phyloP scores from a whole-genome alignment of 2,329 filamentous ascomycete genomes.

The Claviceps citrina region DNA sequence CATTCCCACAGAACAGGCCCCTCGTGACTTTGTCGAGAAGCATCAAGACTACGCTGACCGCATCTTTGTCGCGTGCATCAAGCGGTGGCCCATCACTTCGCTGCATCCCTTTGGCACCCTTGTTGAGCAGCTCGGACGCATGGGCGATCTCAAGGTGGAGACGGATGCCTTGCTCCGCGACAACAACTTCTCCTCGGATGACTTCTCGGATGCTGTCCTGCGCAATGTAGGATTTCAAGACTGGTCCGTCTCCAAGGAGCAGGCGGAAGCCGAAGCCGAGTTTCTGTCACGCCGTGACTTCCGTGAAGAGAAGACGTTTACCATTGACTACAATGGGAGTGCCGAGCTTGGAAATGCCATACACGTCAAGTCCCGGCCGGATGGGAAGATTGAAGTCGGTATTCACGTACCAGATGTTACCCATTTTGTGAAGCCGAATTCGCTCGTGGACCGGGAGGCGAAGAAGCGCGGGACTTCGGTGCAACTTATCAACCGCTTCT shows the following conservation, averaged over 20 bases:
- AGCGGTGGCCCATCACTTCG: slow-evolving; percentile 99
- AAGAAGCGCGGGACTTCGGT: slow-evolving; percentile 96
- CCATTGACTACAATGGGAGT: slow-evolving; percentile 76
- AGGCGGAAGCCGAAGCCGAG: slow-evolving; percentile 39
- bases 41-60: slow-evolving; percentile 95
- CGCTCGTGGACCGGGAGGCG: slow-evolving; percentile 87
- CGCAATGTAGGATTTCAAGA: slow-evolving; percentile 86
- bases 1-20: slow-evolving; percentile 94
- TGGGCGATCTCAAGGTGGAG: slow-evolving; percentile 95
- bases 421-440: slow-evolving; percentile 93
- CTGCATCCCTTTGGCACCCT: slow-evolving; percentile 95
- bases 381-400: slow-evolving; percentile 84
- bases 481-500: slow-evolving; percentile 75
- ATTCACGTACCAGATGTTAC: slow-evolving; percentile 90
- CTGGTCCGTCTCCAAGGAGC: slow-evolving; percentile 76
- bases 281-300: slow-evolving; percentile 73
- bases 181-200: slow-evolving; percentile 96
- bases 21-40: slow-evolving; percentile 94
- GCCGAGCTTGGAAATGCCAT: slow-evolving; percentile 84
- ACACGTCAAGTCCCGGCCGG: slow-evolving; percentile 69
- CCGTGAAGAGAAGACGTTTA: slow-evolving; percentile 76
- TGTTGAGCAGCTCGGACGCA: slow-evolving; percentile 89
- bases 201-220: slow-evolving; percentile 91
- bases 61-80: slow-evolving; percentile 98
- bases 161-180: slow-evolving; percentile 92